Evolutionary conservation across 2,329 filamentous ascomycete genomes (phyloP), one percentile per base, ranked within the genome.

Genomic region (Amylocarpus encephaloides): DNA sequence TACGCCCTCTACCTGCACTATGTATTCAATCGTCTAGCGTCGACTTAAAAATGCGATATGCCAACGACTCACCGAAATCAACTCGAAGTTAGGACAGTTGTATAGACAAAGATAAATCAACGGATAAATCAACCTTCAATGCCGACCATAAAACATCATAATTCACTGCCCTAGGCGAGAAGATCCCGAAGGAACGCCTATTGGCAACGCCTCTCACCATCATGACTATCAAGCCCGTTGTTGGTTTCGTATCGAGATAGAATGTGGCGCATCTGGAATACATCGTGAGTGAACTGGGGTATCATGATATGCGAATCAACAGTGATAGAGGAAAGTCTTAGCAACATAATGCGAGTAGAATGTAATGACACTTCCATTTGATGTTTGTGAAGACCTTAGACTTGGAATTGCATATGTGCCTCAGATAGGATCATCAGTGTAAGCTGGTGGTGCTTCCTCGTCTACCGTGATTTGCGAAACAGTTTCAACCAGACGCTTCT

Each of bases 361-460:
- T 26, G 22, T 26, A 26, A 26, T 26, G 22, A 26, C 22, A 7
- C 4, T 26, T 26, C 22, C 22, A 26, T 26, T 26, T 26, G 4
- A 26, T 26, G 22, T 26, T 26, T 26, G 22, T 26, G 22, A 26
- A 26, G 22, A 26, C 22, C 22, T 26, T 26, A 4, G 22, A 26
- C 22, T 7, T 26, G 22, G 7, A 26, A 26, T 26, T 26, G 22
- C 22, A 26, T 26, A 7, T 7, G 7, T 26, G 22, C 22, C 22
- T 26, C 22, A 40, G 10, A 62, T 53, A 40, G 53, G 56, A 47
- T 60, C 43, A 52, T 65, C 63, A 43, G 55, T 58, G 44, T 65
- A 65, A 5, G 58, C 41, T 4, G 61, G 59, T n/a, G 55, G 59
- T 1, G 44, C 54, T 2, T 60, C 62, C 13, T 63, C 58, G 35